Conservation (phyloP, 1,284 basidiomycete species). For the Lignosus rhinocerotis region DNA sequence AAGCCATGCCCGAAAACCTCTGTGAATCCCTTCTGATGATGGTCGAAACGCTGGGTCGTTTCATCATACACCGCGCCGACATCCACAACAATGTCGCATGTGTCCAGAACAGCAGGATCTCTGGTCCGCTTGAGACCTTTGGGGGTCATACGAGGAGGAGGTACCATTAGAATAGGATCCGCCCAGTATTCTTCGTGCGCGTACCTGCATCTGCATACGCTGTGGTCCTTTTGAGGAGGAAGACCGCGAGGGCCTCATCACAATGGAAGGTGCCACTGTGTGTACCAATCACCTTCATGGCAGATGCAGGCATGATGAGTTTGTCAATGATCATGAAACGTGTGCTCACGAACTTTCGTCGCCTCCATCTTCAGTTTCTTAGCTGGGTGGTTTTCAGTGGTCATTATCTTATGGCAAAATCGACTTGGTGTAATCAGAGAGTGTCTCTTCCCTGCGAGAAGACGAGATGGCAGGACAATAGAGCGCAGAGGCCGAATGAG, state of each 20-base stretch:
- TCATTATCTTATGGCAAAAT: slow-evolving; percentile 30
- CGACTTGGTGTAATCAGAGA: not conserved
- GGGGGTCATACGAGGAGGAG: slow-evolving; percentile 5
- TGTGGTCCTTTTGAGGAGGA: slow-evolving; percentile 80
- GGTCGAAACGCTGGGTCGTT: slow-evolving; percentile 82
- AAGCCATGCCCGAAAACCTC: slow-evolving; percentile 89
- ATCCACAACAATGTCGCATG: slow-evolving; percentile 96
- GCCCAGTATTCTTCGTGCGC: not conserved
- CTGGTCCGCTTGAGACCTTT: slow-evolving; percentile 80
- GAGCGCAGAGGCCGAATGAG: not conserved
- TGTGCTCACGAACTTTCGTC: slow-evolving; percentile 36
- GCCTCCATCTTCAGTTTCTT: slow-evolving; percentile 52
- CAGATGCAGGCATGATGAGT: not conserved
- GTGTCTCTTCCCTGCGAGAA: not conserved
- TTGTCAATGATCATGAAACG: not conserved
- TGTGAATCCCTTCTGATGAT: slow-evolving; percentile 93
- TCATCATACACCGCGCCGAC: slow-evolving; percentile 94
- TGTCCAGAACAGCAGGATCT: slow-evolving; percentile 77
- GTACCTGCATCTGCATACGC: slow-evolving; percentile 77
- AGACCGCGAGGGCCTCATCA: slow-evolving; percentile 95
- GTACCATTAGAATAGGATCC: not conserved
- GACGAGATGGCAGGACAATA: not conserved
- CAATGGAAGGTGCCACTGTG: slow-evolving; percentile 97
- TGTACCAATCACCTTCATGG: slow-evolving; percentile 76
- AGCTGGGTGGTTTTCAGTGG: slow-evolving; percentile 35